Conservation (phyloP, 2,329 filamentous ascomycete species). For the Sarocladium kiliense region DNA sequence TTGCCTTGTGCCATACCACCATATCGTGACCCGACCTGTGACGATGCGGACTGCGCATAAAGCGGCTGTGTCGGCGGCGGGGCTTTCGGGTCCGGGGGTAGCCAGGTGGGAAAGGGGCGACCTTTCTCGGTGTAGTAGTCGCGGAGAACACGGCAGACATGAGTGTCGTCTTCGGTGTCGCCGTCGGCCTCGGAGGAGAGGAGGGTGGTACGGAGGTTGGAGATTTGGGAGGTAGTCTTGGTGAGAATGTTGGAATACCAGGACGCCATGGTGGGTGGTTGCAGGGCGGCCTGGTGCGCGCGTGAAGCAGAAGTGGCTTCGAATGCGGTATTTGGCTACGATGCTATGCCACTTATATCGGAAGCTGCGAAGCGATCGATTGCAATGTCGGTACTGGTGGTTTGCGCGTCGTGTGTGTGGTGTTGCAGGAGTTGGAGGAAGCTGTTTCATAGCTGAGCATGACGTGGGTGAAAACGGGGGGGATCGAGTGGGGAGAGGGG, state of each 20-base stretch:
- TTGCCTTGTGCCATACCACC: conserved; percentile 33
- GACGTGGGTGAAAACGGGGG: conserved; percentile 5
- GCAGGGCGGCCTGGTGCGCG: background rate
- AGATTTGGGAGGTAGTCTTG: conserved; percentile 60
- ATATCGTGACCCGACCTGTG: conserved; percentile 39
- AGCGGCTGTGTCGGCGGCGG: conserved; percentile 43
- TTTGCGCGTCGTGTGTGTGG: background rate
- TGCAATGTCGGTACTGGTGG: background rate
- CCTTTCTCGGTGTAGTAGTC: conserved; percentile 90
- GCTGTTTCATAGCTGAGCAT: background rate
- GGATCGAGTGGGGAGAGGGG: background rate
- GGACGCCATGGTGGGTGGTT: conserved; percentile 55
- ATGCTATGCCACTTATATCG: too few relatives aligned
- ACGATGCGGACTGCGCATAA: conserved; percentile 46
- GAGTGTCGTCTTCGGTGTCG: conserved; percentile 82
- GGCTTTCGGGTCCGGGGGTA: conserved; percentile 79
- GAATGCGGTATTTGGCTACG: too few relatives aligned
- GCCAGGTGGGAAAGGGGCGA: conserved; percentile 75
- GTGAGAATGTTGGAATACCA: conserved; percentile 74
- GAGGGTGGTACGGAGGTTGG: conserved; percentile 63
- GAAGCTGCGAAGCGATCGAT: background rate
- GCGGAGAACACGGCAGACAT: conserved; percentile 88
- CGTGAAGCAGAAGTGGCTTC: background rate
- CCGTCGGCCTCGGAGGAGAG: conserved; percentile 62
- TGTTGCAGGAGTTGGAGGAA: background rate